Evolutionary conservation across 208 protist genomes (phyloP).

Genomic region (Leishmania lainsoni): DNA sequence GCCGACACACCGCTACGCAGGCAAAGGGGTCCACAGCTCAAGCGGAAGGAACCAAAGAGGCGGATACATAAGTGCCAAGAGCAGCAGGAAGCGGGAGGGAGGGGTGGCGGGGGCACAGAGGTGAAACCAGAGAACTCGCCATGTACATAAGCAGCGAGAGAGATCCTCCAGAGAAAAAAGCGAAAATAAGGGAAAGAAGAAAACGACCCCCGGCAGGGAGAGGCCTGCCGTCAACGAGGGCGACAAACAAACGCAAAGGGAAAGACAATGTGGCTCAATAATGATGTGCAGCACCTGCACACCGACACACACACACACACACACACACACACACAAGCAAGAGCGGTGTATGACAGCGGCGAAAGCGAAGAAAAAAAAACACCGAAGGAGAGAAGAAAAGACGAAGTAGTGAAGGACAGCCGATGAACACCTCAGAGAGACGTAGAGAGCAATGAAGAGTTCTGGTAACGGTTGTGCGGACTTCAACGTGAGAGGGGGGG

Average conservation of each 20-base stretch:
- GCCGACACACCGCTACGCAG: not conserved
- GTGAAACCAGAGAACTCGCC: not conserved
- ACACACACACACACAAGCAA: not conserved
- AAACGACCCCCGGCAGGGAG: not conserved
- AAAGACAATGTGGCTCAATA: no score
- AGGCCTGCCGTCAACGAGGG: not conserved
- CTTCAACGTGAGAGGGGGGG: not conserved
- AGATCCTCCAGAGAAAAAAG: not conserved
- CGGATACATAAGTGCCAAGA: not conserved
- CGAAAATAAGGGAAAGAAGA: constrained; percentile 14
- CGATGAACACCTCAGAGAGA: not conserved
- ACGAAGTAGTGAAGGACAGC: not conserved
- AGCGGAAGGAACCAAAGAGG: not conserved
- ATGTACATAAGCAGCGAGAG: constrained; percentile 2
- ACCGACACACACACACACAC: constrained; percentile 1
- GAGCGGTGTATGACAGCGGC: not conserved
- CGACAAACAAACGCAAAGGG: not conserved
- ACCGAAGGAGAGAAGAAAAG: not conserved
- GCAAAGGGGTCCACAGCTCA: not conserved
- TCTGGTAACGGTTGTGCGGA: not conserved
- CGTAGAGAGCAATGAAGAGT: not conserved
- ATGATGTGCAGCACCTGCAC: not conserved
- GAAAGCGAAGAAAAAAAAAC: not conserved
- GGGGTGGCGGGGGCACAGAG: no score
- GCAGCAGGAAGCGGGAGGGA: not conserved